Evolutionary conservation across 805 yeast species (phyloP), one percentile per base, ranked within the genome.

Genomic region (Ogataea pini): DNA sequence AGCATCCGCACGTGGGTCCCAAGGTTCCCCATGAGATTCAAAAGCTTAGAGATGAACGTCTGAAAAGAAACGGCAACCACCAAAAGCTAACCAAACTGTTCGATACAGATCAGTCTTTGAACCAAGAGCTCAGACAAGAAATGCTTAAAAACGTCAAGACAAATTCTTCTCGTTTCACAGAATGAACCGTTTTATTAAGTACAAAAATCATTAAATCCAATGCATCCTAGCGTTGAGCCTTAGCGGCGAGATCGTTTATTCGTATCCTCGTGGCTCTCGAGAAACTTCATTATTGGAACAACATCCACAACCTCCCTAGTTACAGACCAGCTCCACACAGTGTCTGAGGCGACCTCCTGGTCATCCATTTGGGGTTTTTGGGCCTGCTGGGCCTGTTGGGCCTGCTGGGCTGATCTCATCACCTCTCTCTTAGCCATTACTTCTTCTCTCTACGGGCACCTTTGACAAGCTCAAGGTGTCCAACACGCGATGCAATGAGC

Each of bases 391-490:
- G 13, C 24, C 37, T 34, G 37, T 12, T 18, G 14, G 37, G 37
- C 20, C 22, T 17, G 24, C 37, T 34, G 13, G 3, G 37, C 24
- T 22, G 25, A 22, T 22, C 7, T 5, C 9, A 4, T 4, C 18
- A 31, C 34, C 34, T 8, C 34, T 60, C 61, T 65, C 79, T 81
- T 54, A 73, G 79, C 14, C 39, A 37, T 39, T 29, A 39, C 17
- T 67, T 72, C 63, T 79, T 86, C 63, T 89, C 96, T 70, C 95
- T 81, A 73, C 97, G 82, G 7, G 94, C 83, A 13, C 99, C 99
- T 67, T 88, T 90, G 55, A 92, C 72, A 33, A 92, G 65, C 70
- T 92, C 99, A 60, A 92, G 76, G 67, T 92, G 98, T 20, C 99
- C 99, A 7, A 92, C 97, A 65, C 92, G 79, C 48, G 95, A 77